phyloP scores from a whole-genome alignment of 768 basidiomycete species.

The Collybiopsis confluens region DNA sequence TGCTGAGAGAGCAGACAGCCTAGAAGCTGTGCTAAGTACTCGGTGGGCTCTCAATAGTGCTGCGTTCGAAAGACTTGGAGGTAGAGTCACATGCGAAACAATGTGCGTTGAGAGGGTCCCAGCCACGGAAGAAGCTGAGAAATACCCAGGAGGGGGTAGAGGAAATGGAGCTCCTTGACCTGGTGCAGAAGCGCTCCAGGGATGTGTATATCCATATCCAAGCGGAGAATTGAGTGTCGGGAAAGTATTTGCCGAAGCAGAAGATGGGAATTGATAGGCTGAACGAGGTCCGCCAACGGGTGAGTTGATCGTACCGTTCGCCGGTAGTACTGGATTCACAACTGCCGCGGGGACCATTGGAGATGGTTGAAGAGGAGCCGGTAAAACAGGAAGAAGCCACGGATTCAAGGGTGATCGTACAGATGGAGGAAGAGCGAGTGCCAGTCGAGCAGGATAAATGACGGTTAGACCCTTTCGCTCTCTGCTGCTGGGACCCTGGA shows the following conservation, averaged over 20 bases:
- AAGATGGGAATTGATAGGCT: background rate
- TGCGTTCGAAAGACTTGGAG: background rate
- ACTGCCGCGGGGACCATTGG: constrained; percentile 4
- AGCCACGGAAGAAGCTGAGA: too few species aligned
- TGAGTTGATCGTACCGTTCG: constrained; percentile 3
- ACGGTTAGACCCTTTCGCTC: constrained; percentile 76
- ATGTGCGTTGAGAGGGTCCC: background rate
- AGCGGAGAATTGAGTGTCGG: constrained; percentile 1
- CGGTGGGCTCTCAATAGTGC: background rate
- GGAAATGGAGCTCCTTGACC: background rate
- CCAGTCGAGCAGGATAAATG: constrained; percentile 67
- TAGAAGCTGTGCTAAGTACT: background rate
- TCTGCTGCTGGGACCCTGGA: constrained; percentile 67
- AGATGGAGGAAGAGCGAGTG: constrained; percentile 34
- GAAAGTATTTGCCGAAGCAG: background rate
- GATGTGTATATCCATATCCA: background rate
- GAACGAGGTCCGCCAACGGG: constrained; percentile 6
- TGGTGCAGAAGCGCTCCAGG: background rate
- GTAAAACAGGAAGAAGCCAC: constrained; percentile 7
- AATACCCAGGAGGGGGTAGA: background rate
- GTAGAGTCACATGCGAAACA: background rate
- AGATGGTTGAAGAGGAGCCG: constrained; percentile 9
- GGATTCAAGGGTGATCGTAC: constrained; percentile 16
- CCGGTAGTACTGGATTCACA: background rate
- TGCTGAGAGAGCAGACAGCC: constrained; percentile 2